Conservation (phyloP, 2,329 filamentous ascomycete species). For the Clonostachys solani region DNA sequence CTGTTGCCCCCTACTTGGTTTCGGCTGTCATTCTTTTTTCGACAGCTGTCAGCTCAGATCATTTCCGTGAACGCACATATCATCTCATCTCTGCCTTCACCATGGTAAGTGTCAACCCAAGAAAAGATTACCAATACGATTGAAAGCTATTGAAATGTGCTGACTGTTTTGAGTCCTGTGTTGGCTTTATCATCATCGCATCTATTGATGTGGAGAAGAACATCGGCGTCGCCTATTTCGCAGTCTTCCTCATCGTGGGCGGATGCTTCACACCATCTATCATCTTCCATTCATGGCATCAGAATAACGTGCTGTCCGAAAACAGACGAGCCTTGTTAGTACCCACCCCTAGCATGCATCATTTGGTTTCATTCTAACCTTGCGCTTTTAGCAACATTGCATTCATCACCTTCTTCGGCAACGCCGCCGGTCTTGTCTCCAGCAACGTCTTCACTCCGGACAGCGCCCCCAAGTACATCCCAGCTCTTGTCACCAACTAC, state of each 20-base stretch:
- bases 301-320: slow-evolving; percentile 79
- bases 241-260: slow-evolving; percentile 80
- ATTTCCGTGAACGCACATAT: slow-evolving; percentile 29
- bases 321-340: slow-evolving; percentile 44
- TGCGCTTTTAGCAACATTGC: slow-evolving; percentile 37
- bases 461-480: slow-evolving; percentile 63
- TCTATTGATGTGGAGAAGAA: slow-evolving; percentile 56
- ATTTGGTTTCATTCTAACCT: too few relatives aligned
- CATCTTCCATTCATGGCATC: slow-evolving; percentile 63
- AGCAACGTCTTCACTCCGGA: slow-evolving; percentile 64
- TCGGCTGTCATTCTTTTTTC: slow-evolving; percentile 70
- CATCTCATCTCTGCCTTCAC: slow-evolving; percentile 67
- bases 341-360: too few relatives aligned
- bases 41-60: slow-evolving; percentile 68
- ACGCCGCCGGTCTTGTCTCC: slow-evolving; percentile 52
- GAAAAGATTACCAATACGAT: too few relatives aligned
- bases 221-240: slow-evolving; percentile 67
- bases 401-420: slow-evolving; percentile 66
- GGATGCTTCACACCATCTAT: slow-evolving; percentile 72
- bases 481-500: slow-evolving; percentile 60
- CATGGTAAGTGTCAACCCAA: slow-evolving; percentile 64
- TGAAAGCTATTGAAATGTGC: too few relatives aligned
- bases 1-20: slow-evolving; percentile 73
- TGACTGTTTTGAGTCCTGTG: slow-evolving; percentile 55
- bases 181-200: slow-evolving; percentile 76